A percentile compares a stretch with the other conserved stretches of the same genome.
Evolutionary conservation across 441 rosid species (phyloP).

Genomic region (Hura crepitans): DNA sequence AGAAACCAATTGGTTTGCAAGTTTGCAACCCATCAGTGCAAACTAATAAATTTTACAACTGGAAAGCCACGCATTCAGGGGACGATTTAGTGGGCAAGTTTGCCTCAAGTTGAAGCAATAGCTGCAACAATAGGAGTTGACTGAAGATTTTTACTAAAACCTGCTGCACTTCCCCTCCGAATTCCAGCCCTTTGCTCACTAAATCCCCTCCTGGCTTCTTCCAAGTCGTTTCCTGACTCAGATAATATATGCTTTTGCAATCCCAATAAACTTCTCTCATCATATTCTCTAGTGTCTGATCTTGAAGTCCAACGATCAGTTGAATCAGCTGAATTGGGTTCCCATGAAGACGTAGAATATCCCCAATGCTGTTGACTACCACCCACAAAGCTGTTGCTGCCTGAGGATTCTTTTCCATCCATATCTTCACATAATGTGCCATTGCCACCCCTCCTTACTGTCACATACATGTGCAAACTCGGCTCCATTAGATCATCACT

Average conservation of each 20-base stretch:
- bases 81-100: too few species aligned
- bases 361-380: constrained; percentile 42
- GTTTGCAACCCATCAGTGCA: constrained; percentile 28
- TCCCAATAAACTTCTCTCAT: constrained; percentile 40
- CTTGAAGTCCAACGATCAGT: constrained; percentile 61
- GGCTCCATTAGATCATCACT: constrained; percentile 71
- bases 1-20: constrained; percentile 24
- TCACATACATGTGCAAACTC: constrained; percentile 69
- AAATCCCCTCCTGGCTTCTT: constrained; percentile 27
- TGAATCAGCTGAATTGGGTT: constrained; percentile 74
- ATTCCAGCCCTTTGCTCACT: constrained; percentile 39
- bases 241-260: constrained; percentile 26
- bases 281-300: constrained; percentile 43
- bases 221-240: constrained; percentile 25
- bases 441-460: constrained; percentile 49
- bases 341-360: constrained; percentile 54
- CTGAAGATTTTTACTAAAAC: constrained; percentile 27
- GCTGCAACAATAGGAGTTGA: constrained; percentile 36
- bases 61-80: constrained; percentile 11
- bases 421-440: constrained; percentile 37
- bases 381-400: constrained; percentile 62
- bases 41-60: constrained; percentile 11
- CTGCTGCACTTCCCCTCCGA: constrained; percentile 45
- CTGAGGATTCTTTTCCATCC: constrained; percentile 73
- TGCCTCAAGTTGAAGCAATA: constrained; percentile 35